phyloP scores from a whole-genome alignment of 2,329 filamentous ascomycete genomes.

The Sodiomyces alkalinus region DNA sequence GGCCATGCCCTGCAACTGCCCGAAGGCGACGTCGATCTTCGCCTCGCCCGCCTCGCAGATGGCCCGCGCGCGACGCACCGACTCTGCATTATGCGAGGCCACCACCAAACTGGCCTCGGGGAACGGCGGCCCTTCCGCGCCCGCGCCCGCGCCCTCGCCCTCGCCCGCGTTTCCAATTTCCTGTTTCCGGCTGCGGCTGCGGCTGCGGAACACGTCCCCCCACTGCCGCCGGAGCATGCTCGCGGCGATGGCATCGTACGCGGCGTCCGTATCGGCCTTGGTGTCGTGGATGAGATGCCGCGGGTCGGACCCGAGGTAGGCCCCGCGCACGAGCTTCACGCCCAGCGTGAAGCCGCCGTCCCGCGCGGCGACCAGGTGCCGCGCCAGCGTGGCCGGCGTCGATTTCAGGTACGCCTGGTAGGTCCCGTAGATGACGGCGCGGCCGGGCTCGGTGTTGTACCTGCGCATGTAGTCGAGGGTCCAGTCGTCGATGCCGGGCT shows the following conservation, averaged over 20 bases:
- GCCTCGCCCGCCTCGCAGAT: constrained; percentile 30
- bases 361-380: constrained; percentile 43
- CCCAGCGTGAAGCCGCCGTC: constrained; percentile 51
- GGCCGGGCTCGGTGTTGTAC: constrained; percentile 49
- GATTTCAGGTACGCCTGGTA: constrained; percentile 66
- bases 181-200: neutral
- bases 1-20: constrained; percentile 51
- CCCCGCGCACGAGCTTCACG: constrained; percentile 62
- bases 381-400: constrained; percentile 37
- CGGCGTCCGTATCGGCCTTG: constrained; percentile 53
- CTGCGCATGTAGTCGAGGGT: constrained; percentile 60
- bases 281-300: constrained; percentile 56
- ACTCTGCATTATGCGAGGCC: constrained; percentile 69
- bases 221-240: constrained; percentile 52
- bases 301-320: constrained; percentile 57
- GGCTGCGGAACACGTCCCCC: constrained; percentile 19
- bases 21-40: constrained; percentile 22
- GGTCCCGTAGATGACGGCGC: constrained; percentile 63
- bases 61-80: constrained; percentile 42
- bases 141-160: constrained; percentile 20
- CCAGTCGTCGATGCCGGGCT: constrained; percentile 70
- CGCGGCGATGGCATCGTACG: constrained; percentile 58
- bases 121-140: constrained; percentile 25
- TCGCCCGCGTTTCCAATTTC: too few species aligned
- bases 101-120: constrained; percentile 52